Evolutionary conservation across 768 basidiomycete species (phyloP), one percentile per base, ranked within the genome.

Genomic region (Pholiota molesta): DNA sequence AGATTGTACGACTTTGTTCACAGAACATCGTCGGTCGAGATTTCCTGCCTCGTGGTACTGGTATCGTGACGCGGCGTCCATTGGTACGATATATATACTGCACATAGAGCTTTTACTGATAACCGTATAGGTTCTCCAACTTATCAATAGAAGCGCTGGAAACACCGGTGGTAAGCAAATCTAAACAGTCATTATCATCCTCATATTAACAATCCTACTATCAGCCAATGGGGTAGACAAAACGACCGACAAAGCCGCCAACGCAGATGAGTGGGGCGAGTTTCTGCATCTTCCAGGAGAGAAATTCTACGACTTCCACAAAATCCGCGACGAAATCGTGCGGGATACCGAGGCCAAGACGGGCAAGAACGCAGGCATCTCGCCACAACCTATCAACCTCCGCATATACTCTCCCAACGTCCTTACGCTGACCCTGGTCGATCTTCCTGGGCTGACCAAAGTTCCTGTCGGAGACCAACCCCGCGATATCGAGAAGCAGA

Each of bases 261-360:
- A 99, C 73, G 81, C 88, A 59, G 88, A 97, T 68, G 97, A 99
- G 76, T 99, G 97, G 97, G 97, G 97, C 68, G 97, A 99, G 77
- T 99, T 99, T 83, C 81, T 98, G 31, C 95, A 95, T 69, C 84
- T 98, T 40, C 97, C 97, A 0, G 92, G 92, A 62, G 92, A 99
- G 80, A 99, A 99, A 78, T 96, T 99, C 78, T 94, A 90, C 74
- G 97, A 99, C 79, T 99, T 99, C 79, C 83, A 88, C 76, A 96
- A 97, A 83, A 97, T 99, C 73, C 83, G 97, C 61, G 93, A 91
- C 44, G 97, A 99, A 77, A 99, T 99, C 66, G 85, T 98, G 31
- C 88, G 89, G 65, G 97, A 99, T 75, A 99, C 97, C 0, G 97
- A 99, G 73, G 92, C 93, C 61, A 99, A 99, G 85, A 99, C 97